These are phyloP conservation scores for Aphanoascus verrucosus DNA, from an alignment of 2,329 filamentous ascomycete species.

Conservation along the genomic window DNA sequence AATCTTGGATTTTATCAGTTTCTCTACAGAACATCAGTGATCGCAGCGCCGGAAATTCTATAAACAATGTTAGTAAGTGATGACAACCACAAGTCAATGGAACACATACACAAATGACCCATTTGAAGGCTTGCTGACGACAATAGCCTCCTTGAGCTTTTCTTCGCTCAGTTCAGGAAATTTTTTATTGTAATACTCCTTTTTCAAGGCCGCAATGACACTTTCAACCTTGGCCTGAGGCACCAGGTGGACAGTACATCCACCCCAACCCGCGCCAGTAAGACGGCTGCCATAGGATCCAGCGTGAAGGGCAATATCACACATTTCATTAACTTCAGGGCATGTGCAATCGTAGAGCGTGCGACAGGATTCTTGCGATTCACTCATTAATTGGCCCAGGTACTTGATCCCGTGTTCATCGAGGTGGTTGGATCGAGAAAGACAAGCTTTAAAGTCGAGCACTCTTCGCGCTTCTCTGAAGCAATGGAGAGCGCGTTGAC, in stretches of 20 bases:
- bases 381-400: conserved; percentile 76
- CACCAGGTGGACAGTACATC: conserved; percentile 88
- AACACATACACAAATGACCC: conserved; percentile 34
- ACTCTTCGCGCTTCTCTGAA: conserved; percentile 83
- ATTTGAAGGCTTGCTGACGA: conserved; percentile 66
- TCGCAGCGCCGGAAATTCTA: conserved; percentile 31
- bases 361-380: conserved; percentile 77
- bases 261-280: conserved; percentile 93
- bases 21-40: conserved; percentile 22
- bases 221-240: conserved; percentile 68
- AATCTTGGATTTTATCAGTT: neutral
- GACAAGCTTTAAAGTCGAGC: conserved; percentile 65
- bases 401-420: conserved; percentile 57
- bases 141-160: conserved; percentile 66
- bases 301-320: conserved; percentile 62
- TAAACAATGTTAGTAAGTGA: neutral
- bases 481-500: conserved; percentile 80
- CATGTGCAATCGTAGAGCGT: conserved; percentile 86
- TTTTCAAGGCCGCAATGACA: conserved; percentile 66
- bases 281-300: conserved; percentile 77
- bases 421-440: conserved; percentile 46
- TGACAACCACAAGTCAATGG: neutral
- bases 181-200: conserved; percentile 69
- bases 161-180: conserved; percentile 59
- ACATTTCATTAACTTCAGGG: conserved; percentile 83